phyloP scores from a whole-genome alignment of 306 rosid species.

The Sphenostylis stenocarpa region DNA sequence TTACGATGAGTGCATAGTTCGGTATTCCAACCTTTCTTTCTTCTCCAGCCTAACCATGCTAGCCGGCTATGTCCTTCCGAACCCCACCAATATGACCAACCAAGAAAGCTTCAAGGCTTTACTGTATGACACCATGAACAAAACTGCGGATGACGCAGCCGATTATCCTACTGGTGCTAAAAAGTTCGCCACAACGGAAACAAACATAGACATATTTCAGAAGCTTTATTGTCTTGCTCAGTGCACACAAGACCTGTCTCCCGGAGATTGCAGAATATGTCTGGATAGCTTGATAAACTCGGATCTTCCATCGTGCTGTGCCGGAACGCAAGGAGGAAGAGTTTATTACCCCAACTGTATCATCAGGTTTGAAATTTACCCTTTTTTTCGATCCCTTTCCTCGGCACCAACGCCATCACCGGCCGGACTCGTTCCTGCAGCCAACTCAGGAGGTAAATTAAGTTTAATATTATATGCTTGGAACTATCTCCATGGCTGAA shows the following conservation, averaged over 20 bases:
- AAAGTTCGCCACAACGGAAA: neutral
- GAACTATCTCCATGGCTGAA: no score
- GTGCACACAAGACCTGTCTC: neutral
- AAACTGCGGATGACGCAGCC: neutral
- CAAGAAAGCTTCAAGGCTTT: neutral
- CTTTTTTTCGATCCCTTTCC: neutral
- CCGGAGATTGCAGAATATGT: neutral
- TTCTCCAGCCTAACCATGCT: neutral
- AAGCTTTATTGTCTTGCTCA: neutral
- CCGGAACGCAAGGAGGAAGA: neutral
- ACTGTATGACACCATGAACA: neutral
- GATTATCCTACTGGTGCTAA: neutral
- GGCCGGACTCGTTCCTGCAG: neutral
- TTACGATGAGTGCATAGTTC: neutral
- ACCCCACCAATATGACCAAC: neutral
- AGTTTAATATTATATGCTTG: neutral
- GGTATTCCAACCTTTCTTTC: neutral
- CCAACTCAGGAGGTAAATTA: neutral
- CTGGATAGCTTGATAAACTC: neutral
- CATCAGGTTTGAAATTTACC: neutral
- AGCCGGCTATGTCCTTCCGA: neutral
- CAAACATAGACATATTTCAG: neutral
- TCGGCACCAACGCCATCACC: neutral
- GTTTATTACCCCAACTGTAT: neutral
- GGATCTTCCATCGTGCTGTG: neutral